Evolutionary conservation across 2,329 filamentous ascomycete genomes (phyloP).

Genomic region (Macrophomina tecta): DNA sequence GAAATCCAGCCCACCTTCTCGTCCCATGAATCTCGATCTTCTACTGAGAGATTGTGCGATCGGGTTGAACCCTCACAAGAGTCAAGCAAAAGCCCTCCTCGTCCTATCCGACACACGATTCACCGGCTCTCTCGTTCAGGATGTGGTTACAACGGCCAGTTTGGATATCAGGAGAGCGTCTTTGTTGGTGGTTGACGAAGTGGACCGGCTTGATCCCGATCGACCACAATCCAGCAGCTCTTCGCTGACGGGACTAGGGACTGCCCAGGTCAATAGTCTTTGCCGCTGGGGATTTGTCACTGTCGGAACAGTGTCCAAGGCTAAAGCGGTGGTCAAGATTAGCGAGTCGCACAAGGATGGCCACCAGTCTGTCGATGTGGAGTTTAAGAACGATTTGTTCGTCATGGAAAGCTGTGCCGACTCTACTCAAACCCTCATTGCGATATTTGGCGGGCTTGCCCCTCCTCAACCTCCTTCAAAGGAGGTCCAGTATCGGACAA

Average conservation of each 20-base stretch:
- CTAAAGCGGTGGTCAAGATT: conserved; percentile 70
- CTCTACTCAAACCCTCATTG: conserved; percentile 90
- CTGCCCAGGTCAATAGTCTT: conserved; percentile 56
- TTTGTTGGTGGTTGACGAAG: conserved; percentile 81
- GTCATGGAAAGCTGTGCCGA: conserved; percentile 96
- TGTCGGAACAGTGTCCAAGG: conserved; percentile 85
- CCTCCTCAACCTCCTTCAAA: conserved; percentile 84
- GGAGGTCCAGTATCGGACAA: conserved; percentile 83
- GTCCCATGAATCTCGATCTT: conserved; percentile 69
- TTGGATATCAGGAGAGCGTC: conserved; percentile 80
- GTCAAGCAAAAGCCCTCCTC: conserved; percentile 76
- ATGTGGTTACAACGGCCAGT: conserved; percentile 65
- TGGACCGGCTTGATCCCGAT: conserved; percentile 52
- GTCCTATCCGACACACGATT: conserved; percentile 80
- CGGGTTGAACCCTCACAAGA: conserved; percentile 80
- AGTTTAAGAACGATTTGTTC: conserved; percentile 83
- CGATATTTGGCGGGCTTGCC: conserved; percentile 76
- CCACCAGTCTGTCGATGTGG: conserved; percentile 74
- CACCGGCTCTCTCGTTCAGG: conserved; percentile 51
- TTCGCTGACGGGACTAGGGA: conserved; percentile 32
- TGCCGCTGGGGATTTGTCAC: conserved; percentile 78
- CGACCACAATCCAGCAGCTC: conserved; percentile 28
- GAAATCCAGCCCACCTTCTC: conserved; percentile 34
- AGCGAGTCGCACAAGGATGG: conserved; percentile 61
- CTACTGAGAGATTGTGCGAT: conserved; percentile 80